A percentile compares a stretch with the other conserved stretches of the same genome.
phyloP scores from a whole-genome alignment of 2,329 filamentous ascomycete genomes.

The Fusarium liriodendri region DNA sequence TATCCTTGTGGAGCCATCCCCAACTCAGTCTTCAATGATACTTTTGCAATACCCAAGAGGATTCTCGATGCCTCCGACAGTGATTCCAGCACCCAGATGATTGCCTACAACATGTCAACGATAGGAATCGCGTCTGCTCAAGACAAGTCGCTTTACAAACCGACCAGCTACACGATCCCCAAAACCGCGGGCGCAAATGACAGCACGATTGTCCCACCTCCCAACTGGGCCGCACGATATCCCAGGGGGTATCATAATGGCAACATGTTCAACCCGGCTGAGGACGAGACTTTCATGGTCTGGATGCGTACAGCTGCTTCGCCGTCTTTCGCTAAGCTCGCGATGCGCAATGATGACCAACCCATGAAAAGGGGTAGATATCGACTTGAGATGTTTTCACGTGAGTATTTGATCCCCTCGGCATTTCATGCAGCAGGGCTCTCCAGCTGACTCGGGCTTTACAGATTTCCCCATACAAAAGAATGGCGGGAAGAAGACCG shows the following conservation, averaged over 20 bases:
- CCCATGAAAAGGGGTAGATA: background rate
- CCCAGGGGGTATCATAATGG: background rate
- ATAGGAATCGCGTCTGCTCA: background rate
- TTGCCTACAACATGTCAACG: background rate
- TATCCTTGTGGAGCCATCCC: background rate
- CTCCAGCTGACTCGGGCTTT: background rate
- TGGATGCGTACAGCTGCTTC: slow-evolving; percentile 7
- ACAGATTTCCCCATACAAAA: background rate
- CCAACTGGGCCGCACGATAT: background rate
- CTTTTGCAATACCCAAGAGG: background rate
- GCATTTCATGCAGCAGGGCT: background rate
- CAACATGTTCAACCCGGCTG: background rate
- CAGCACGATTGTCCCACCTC: background rate
- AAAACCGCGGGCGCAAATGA: background rate
- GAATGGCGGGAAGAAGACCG: background rate
- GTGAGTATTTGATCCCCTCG: background rate
- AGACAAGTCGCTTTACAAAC: background rate
- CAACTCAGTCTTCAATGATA: background rate
- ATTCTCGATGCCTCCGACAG: background rate
- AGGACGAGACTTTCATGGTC: slow-evolving; percentile 6
- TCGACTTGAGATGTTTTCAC: background rate
- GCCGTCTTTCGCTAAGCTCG: background rate
- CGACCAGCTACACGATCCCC: background rate
- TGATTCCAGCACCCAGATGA: background rate
- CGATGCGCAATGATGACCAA: background rate